These are phyloP conservation scores for Arabidopsis thaliana DNA, from an alignment of 345 rosid genomes.

Conservation along the genomic window DNA sequence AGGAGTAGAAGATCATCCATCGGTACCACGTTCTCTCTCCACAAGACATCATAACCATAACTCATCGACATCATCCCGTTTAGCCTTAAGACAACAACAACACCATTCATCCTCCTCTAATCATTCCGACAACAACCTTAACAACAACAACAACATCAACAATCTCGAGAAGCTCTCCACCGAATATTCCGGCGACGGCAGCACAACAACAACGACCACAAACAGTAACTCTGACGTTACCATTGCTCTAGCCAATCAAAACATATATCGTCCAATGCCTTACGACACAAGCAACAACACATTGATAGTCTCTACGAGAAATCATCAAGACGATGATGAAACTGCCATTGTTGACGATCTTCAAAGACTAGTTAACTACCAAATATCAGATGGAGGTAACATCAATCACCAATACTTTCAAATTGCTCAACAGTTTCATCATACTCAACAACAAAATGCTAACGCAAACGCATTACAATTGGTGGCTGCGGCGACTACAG, in stretches of 20 bases:
- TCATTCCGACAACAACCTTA: constrained; percentile 44
- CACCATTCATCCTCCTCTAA: constrained; percentile 39
- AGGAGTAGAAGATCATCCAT: constrained; percentile 93
- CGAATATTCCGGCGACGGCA: constrained; percentile 51
- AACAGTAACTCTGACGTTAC: constrained; percentile 66
- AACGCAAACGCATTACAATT: constrained; percentile 51
- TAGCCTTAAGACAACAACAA: constrained; percentile 44
- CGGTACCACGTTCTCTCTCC: constrained; percentile 71
- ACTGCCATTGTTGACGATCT: constrained; percentile 64
- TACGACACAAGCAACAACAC: constrained; percentile 46
- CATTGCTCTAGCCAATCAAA: constrained; percentile 65
- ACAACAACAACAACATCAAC: constrained; percentile 40
- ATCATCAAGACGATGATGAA: constrained; percentile 41
- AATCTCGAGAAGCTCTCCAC: constrained; percentile 45
- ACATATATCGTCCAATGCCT: constrained; percentile 56
- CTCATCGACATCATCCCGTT: constrained; percentile 38
- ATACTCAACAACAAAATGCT: constrained; percentile 49
- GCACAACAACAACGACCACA: constrained; percentile 48
- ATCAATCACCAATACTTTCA: constrained; percentile 53
- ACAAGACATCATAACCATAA: constrained; percentile 47
- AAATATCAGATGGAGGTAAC: constrained; percentile 50
- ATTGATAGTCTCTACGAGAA: constrained; percentile 37
- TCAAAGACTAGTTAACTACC: constrained; percentile 69
- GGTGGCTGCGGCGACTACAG: constrained; percentile 40
- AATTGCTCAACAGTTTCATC: constrained; percentile 51